Evolutionary conservation across 805 yeast species (phyloP), one percentile per base, ranked within the genome.

Genomic region (Lipomyces orientalis): DNA sequence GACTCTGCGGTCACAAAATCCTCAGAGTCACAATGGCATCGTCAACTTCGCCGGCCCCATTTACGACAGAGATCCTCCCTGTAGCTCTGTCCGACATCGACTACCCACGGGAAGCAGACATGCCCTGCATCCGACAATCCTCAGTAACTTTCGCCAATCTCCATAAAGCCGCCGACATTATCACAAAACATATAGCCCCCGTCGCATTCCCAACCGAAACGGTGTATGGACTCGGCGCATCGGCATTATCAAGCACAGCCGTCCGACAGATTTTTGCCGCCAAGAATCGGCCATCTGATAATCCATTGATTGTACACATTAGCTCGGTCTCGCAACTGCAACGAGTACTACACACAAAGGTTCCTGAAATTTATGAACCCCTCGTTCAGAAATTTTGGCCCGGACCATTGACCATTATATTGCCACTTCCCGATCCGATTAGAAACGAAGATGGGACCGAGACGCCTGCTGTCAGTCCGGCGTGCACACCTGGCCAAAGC

Each of bases 191-290:
- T 0, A 76, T 83, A 51, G 81, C 87, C 34, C 92, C 89, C 0
- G 93, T 95, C 14, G 98, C 94, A 0, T 93, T 95, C 74, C 99
- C 99, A 1, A 91, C 99, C 0, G 99, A 95, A 76, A 95, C 99
- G 0, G 99, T 95, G 0, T 95, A 95, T 77, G 99, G 99, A 0
- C 82, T 95, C 0, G 99, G 97, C 0, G 99, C 95, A 0, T 89
- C 93, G 2, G 90, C 97, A 0, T 80, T 91, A 60, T 83, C 82
- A 63, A 92, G 92, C 62, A 86, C 85, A 4, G 85, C 96, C 0
- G 97, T 93, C 1, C 76, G 79, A 66, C 85, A 88, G 57, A 95
- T 95, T 9, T 95, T 93, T 77, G 82, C 78, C 33, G 98, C 98
- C 34, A 95, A 95, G 74, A 92, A 93, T 76, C 83, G 99, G 71